A percentile compares a stretch with the other conserved stretches of the same genome.
Evolutionary conservation across 2,329 filamentous ascomycete species (phyloP).

Genomic region (Phyllosticta capitalensis): DNA sequence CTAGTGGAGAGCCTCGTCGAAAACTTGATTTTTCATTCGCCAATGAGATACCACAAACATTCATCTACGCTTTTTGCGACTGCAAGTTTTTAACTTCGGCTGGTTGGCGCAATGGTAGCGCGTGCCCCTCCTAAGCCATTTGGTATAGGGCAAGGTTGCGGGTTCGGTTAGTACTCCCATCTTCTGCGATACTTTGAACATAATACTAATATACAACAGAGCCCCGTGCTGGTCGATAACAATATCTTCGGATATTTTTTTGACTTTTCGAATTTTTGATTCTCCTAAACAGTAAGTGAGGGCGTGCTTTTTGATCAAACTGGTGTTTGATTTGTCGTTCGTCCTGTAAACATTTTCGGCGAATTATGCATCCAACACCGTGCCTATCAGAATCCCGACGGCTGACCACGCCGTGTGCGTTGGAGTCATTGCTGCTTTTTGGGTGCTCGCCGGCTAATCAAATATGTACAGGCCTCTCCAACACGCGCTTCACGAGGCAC

Average conservation of each 20-base stretch:
- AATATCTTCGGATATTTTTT: neutral
- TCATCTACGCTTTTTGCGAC: no score
- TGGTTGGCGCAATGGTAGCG: conserved; percentile 13
- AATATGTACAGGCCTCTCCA: neutral
- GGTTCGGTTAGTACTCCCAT: neutral
- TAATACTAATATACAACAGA: neutral
- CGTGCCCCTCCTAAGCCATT: conserved; percentile 6
- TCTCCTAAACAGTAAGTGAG: no score
- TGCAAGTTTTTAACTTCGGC: neutral
- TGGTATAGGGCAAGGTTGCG: conserved; percentile 9
- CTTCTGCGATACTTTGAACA: neutral
- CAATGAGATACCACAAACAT: no score
- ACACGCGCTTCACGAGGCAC: neutral
- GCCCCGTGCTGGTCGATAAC: conserved; percentile 9
- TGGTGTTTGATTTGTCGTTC: neutral
- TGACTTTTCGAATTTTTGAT: neutral
- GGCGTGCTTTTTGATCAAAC: neutral
- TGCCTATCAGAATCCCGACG: neutral
- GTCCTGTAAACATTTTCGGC: neutral
- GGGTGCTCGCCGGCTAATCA: neutral
- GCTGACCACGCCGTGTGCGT: neutral
- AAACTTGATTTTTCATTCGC: neutral
- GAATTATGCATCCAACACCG: neutral
- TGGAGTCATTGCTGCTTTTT: neutral
- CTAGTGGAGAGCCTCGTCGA: neutral